Evolutionary conservation across 306 rosid species (phyloP).

Genomic region (Cotoneaster glaucophyllus): DNA sequence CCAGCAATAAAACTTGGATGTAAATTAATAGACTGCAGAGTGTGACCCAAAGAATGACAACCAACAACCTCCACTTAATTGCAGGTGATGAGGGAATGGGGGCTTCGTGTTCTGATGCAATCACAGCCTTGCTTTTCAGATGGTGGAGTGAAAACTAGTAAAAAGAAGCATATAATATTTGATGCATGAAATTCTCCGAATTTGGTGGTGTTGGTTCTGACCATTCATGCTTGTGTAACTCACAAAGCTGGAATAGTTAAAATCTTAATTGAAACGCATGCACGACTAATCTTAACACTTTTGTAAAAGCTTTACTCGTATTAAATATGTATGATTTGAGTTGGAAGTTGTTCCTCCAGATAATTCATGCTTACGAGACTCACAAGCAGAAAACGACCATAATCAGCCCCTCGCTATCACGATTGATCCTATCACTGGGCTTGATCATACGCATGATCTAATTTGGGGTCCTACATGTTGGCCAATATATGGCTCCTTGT

Average conservation of each 20-base stretch:
- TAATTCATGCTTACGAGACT: background rate
- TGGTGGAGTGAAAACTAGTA: slow-evolving; percentile 22
- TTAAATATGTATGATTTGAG: background rate
- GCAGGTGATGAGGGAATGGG: slow-evolving; percentile 2
- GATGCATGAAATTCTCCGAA: slow-evolving; percentile 3
- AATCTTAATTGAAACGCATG: too few relatives aligned
- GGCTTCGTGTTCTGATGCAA: slow-evolving; percentile 3
- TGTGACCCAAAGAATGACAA: slow-evolving; percentile 2
- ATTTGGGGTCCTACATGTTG: slow-evolving; percentile 20
- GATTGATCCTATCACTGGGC: background rate
- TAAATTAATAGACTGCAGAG: background rate
- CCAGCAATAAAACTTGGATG: background rate
- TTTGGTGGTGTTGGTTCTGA: background rate
- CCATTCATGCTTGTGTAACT: background rate
- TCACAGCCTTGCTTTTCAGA: slow-evolving; percentile 8
- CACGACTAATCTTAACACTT: too few relatives aligned
- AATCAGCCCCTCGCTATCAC: too few relatives aligned
- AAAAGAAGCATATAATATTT: slow-evolving; percentile 11
- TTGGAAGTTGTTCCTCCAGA: too few relatives aligned
- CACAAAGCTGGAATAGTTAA: rapidly evolving
- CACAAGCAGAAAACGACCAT: too few relatives aligned
- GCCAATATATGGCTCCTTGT: background rate
- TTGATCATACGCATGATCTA: background rate
- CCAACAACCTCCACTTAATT: background rate
- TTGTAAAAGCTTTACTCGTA: background rate